Base-by-base conservation (phyloP, 129 eudicot species). In the Helichrysum umbraculigerum region DNA sequence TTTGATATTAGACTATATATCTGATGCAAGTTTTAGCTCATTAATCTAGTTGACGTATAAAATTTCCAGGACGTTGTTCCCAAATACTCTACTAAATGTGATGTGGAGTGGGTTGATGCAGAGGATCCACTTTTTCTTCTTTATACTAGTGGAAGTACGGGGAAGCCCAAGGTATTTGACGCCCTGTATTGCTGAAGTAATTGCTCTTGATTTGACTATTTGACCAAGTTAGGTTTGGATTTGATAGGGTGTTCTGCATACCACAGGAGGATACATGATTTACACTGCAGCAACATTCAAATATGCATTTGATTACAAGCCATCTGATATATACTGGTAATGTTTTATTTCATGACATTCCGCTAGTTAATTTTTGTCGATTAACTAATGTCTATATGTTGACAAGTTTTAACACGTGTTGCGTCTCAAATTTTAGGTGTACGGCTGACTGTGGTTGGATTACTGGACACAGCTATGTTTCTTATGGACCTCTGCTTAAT, bases 391-490 rank as follows among this genome's bases (percentile, higher is more conserved):
- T 44, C 65, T 41, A 41, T 10, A 32, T 17, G 30, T 12, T 25
- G 44, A 41, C 78, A 41, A 15, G 0, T 1, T 15, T n/a, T 39
- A 67, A 64, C 32, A 19, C 9, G 15, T n/a, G 33, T 58, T 65
- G 74, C 29, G 68, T 41, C 56, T 62, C 22, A 5, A 79, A 29
- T 21, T 81, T 9, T 75, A 95, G 99, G 99, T 91, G 97, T 82
- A 95, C 99, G 7, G 99, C 99, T 77, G 99, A 95, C 76, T 95
- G 99, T 88, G 99, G 99, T 76, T 95, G 99, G 99, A 95, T 95
- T 74, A 91, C 99, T 78, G 99, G 99, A 29, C 99, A 95, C 81
- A 95, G 99, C 68, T 95, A 91, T 79, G 96, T 95, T 70, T 73
- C 99, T 21, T 95, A 95, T 82, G 99, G 97, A 69, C 99, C 99